Conservation (phyloP, 805 yeast genomes). For the Sporopachydermia quercuum region DNA sequence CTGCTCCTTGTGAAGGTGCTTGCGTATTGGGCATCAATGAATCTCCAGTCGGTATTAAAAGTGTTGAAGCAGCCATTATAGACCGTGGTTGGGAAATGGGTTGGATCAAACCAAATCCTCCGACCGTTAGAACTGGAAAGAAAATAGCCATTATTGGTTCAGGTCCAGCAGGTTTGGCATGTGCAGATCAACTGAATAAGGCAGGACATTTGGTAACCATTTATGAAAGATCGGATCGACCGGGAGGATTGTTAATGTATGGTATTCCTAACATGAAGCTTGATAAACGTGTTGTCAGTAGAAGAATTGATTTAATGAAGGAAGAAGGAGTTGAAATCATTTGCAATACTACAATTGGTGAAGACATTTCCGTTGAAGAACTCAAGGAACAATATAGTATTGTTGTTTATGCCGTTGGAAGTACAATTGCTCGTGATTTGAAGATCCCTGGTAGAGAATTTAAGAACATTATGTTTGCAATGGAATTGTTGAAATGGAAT, state of each 20-base stretch:
- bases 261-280: conserved; percentile 99
- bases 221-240: conserved; percentile 86
- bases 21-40: conserved; percentile 86
- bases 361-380: conserved; percentile 59
- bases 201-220: conserved; percentile 91
- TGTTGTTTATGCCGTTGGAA: conserved; percentile 83
- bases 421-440: conserved; percentile 92
- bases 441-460: conserved; percentile 87
- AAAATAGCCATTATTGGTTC: conserved; percentile 82
- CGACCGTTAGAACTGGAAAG: conserved; percentile 70
- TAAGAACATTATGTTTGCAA: conserved; percentile 84
- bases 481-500: conserved; percentile 79
- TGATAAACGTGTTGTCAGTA: conserved; percentile 82
- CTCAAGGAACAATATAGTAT: conserved; percentile 59
- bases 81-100: conserved; percentile 95
- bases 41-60: conserved; percentile 92
- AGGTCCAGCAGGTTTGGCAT: conserved; percentile 94
- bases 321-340: conserved; percentile 82
- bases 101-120: conserved; percentile 83
- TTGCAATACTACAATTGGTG: conserved; percentile 70
- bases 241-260: conserved; percentile 95
- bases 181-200: conserved; percentile 92
- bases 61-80: conserved; percentile 90
- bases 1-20: conserved; percentile 98
- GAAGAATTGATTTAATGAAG: conserved; percentile 80